Evolutionary conservation across 2,329 filamentous ascomycete species (phyloP).

Genomic region (Teratosphaeria pseudoeucalypti): DNA sequence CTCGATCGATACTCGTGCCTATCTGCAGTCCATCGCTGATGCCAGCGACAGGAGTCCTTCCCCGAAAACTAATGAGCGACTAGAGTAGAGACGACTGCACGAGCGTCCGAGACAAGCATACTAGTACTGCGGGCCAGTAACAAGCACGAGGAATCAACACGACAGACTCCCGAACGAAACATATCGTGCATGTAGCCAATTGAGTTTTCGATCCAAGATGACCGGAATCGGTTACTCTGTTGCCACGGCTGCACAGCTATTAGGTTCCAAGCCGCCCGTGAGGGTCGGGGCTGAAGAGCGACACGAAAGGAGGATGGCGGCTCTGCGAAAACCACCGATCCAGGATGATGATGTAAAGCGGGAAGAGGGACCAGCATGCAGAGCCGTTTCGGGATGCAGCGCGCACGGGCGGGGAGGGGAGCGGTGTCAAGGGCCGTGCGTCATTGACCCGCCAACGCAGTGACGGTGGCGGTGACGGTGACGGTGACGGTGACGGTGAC

Average conservation of each 20-base stretch:
- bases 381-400: neutral
- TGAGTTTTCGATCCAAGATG: neutral
- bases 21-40: neutral
- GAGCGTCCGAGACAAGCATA: neutral
- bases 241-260: neutral
- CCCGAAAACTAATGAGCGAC: neutral
- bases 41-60: neutral
- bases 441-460: neutral
- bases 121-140: neutral
- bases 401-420: neutral
- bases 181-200: neutral
- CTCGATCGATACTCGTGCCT: neutral
- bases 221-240: neutral
- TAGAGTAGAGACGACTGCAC: neutral
- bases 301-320: neutral
- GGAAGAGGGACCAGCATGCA: neutral
- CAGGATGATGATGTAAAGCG: neutral
- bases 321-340: neutral
- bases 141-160: neutral
- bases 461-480: neutral
- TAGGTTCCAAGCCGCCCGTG: neutral
- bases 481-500: no score
- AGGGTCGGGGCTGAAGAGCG: neutral
- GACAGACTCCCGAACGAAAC: neutral
- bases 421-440: neutral